Evolutionary conservation across 1,139 yeast species (phyloP), one percentile per base, ranked within the genome.

Genomic region (Sugiyamaella xylanicola): DNA sequence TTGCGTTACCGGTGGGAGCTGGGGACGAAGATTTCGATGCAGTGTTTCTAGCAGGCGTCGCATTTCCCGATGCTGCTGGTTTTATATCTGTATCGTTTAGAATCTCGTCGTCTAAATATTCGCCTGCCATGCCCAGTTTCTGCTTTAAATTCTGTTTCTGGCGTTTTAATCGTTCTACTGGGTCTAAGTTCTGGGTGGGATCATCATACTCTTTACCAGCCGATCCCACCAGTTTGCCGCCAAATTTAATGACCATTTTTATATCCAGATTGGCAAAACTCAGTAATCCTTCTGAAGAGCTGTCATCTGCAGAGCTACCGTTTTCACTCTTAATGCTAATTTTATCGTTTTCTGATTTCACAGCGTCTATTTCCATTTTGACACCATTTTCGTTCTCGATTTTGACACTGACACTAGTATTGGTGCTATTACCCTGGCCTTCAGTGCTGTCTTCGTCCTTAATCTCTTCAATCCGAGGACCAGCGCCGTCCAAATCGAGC

Each of bases 221-320:
- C 35, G 87, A 84, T 2, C 91, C 95, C 39, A 93, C 75, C 32
- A 92, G 75, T 54, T 85, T 83, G 56, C 81, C 81, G 4, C 93
- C 95, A 48, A 86, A 78, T 58, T 82, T 81, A 36, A 93, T 73
- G 19, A 92, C 79, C 55, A 82, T 85, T 32, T 74, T 73, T 42
- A 92, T 72, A 63, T 83, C 82, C 80, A 95, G 85, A 13, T 80
- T 77, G 4, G 78, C 78, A 59, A 92, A 84, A 2, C 79, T 72
- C 1, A 87, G 79, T 40, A 86, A 74, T 4, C 54, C 49, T 5
- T 44, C 57, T 73, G 73, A 8, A 22, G 29, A 46, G 19, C 25
- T n/a, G 8, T 48, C 48, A 13, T 44, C 56, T 73, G 73, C n/a
- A 22, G 32, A 36, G 17, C 35, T 39, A 13, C 25, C 45, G 22